Percentiles rank a stretch among this genome's conserved stretches.
Evolutionary conservation across 148 eudicot species (phyloP).

Genomic region (Beta vulgaris): DNA sequence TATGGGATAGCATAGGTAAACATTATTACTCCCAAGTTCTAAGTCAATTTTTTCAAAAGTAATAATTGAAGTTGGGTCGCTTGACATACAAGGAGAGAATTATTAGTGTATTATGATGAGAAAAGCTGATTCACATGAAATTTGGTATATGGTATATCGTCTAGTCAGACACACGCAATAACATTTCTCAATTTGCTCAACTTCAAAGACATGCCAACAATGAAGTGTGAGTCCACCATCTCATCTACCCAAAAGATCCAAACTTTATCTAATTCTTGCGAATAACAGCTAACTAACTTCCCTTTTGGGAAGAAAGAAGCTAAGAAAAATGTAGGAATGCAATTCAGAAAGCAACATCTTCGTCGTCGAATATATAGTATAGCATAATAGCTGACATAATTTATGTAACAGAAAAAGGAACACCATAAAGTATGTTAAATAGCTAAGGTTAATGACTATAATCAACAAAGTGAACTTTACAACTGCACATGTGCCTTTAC

Average conservation of each 20-base stretch:
- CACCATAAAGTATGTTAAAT: neutral
- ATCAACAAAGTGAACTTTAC: neutral
- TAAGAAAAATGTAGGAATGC: too few species aligned
- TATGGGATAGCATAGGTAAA: neutral
- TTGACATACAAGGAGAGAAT: too few species aligned
- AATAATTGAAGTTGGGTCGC: neutral
- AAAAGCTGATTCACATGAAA: neutral
- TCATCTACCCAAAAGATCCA: neutral
- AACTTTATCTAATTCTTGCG: neutral
- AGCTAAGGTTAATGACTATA: neutral
- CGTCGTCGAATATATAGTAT: too few species aligned
- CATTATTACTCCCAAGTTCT: neutral
- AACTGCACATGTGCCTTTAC: neutral
- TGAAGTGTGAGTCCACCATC: neutral
- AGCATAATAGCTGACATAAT: too few species aligned
- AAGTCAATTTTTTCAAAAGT: neutral
- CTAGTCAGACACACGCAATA: slow-evolving; percentile 7
- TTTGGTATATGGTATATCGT: neutral
- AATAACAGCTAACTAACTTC: slow-evolving; percentile 1
- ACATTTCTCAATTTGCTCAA: neutral
- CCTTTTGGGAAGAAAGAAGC: too few species aligned
- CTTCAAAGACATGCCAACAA: slow-evolving; percentile 14
- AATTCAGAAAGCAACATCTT: too few species aligned
- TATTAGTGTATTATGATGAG: neutral
- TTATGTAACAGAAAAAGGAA: neutral